Evolutionary conservation across 1,139 yeast species (phyloP).

Genomic region (Taphrina sp.): DNA sequence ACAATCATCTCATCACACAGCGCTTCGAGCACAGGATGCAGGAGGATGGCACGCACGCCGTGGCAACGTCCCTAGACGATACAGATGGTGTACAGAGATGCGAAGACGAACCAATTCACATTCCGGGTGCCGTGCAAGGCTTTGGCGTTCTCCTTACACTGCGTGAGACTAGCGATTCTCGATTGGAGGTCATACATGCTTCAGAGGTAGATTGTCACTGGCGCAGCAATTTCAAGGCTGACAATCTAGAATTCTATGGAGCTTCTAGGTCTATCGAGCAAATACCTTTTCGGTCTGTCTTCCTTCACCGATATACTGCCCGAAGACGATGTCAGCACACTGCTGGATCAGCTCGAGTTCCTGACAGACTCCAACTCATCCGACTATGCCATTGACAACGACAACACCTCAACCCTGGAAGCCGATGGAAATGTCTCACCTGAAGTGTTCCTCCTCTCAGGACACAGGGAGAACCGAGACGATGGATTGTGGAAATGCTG

Average conservation of each 20-base stretch:
- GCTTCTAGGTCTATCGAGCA: slow-evolving; percentile 20
- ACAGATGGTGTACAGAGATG: slow-evolving; percentile 17
- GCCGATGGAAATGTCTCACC: slow-evolving; percentile 30
- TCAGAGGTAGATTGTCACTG: slow-evolving; percentile 17
- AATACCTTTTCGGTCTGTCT: slow-evolving; percentile 17
- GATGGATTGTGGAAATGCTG: slow-evolving; percentile 18
- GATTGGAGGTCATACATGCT: slow-evolving; percentile 13
- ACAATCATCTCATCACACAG: background rate
- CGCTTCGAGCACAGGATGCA: slow-evolving; percentile 7
- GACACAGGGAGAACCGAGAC: slow-evolving; percentile 5
- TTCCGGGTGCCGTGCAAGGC: slow-evolving; percentile 28
- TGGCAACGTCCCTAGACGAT: slow-evolving; percentile 7
- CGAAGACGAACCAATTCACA: slow-evolving; percentile 33
- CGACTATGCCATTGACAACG: slow-evolving; percentile 18
- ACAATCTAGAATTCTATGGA: slow-evolving; percentile 11
- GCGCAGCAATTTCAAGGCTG: background rate
- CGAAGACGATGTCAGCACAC: background rate
- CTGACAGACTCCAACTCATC: slow-evolving; percentile 29
- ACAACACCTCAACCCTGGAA: slow-evolving; percentile 20
- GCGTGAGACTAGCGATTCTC: background rate
- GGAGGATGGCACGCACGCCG: slow-evolving; percentile 24
- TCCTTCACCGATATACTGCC: slow-evolving; percentile 12
- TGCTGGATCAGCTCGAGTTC: slow-evolving; percentile 25
- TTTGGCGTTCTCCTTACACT: slow-evolving; percentile 27
- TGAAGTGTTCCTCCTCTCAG: slow-evolving; percentile 17